Percentiles rank a stretch among this genome's conserved stretches.
phyloP scores from a whole-genome alignment of 176 grass and related monocot species.

The Phyllostachys edulis region DNA sequence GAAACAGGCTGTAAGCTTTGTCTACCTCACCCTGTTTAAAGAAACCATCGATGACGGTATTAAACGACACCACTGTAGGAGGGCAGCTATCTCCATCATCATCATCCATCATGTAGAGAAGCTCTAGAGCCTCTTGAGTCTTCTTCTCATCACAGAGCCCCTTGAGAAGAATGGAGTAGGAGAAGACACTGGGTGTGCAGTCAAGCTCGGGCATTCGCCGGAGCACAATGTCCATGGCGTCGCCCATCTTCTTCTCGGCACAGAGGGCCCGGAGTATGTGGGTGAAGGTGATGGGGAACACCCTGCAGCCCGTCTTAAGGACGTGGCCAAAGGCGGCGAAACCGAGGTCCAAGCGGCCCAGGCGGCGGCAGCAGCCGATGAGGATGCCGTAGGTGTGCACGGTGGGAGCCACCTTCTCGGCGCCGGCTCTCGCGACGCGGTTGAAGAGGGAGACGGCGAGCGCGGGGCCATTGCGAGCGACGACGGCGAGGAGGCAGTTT shows the following conservation, averaged over 20 bases:
- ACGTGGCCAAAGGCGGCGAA: neutral
- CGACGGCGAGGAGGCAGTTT: neutral
- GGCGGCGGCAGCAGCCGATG: neutral
- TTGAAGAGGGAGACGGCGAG: neutral
- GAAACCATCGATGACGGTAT: neutral
- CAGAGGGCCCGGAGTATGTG: conserved; percentile 28
- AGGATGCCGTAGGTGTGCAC: neutral
- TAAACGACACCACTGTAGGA: neutral
- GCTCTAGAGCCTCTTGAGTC: neutral
- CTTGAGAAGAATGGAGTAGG: no score
- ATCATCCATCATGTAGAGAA: neutral
- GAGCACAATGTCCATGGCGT: conserved; percentile 3
- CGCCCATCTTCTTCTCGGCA: neutral
- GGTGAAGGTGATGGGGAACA: neutral
- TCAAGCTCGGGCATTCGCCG: conserved; percentile 31
- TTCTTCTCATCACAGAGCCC: neutral
- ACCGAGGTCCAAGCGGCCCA: neutral
- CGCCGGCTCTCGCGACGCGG: neutral
- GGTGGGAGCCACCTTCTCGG: neutral
- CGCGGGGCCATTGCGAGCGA: neutral
- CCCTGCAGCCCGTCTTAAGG: neutral
- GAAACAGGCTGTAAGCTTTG: neutral
- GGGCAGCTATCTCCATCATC: neutral
- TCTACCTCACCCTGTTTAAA: neutral
- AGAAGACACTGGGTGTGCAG: neutral